Percentiles rank a stretch among this genome's conserved stretches.
These are phyloP conservation scores for Ceriops tagal DNA, from an alignment of 345 rosid species.

Conservation along the genomic window DNA sequence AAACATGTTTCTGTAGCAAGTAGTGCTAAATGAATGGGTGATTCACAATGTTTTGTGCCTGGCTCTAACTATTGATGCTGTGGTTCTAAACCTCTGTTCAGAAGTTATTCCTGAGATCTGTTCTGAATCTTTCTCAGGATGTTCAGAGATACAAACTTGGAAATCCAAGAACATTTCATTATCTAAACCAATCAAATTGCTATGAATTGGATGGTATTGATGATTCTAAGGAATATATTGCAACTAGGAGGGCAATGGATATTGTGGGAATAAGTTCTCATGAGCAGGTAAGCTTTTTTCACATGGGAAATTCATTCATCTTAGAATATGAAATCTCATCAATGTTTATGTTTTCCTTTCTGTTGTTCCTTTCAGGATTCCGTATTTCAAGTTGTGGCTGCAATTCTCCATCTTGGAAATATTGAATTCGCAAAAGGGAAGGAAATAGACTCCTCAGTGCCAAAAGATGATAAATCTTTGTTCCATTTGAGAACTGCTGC, in stretches of 20 bases:
- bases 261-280: slow-evolving; percentile 79
- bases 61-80: not conserved
- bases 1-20: not conserved
- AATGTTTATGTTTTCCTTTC: slow-evolving; percentile 10
- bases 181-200: slow-evolving; percentile 97
- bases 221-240: slow-evolving; percentile 77
- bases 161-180: slow-evolving; percentile 80
- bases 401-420: slow-evolving; percentile 92
- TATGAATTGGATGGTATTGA: slow-evolving; percentile 68
- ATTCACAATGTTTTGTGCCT: not conserved
- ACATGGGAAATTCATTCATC: slow-evolving; percentile 8
- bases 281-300: slow-evolving; percentile 62
- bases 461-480: slow-evolving; percentile 85
- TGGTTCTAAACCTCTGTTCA: too few species aligned
- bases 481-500: slow-evolving; percentile 85
- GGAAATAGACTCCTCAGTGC: slow-evolving; percentile 84
- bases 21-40: not conserved
- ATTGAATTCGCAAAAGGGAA: slow-evolving; percentile 87
- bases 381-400: slow-evolving; percentile 89
- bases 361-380: slow-evolving; percentile 54
- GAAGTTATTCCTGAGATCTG: too few species aligned
- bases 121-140: slow-evolving; percentile 51
- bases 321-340: slow-evolving; percentile 2
- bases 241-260: slow-evolving; percentile 94
- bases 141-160: slow-evolving; percentile 73